Base-by-base conservation (phyloP, 2,329 filamentous ascomycete species). In the Venturia oleaginea region DNA sequence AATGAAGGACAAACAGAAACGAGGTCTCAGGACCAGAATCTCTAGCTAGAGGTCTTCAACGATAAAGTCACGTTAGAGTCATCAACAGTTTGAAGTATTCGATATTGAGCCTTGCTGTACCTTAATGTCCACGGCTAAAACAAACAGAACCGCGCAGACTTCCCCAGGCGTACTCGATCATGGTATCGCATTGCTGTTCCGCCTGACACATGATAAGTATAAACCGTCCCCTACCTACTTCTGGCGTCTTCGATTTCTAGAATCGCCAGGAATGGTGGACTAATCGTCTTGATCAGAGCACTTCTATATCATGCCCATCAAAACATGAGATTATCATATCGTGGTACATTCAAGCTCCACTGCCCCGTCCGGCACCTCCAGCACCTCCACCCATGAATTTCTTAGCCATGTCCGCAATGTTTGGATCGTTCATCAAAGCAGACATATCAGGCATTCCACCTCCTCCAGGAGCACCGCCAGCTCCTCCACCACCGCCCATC, bases 361-460 rank as follows among this genome's bases (percentile, higher is more conserved):
- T n/a, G 17, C 64, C 64, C 22, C 64, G 17, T 46, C 61, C 64
- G 46, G 43, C 64, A 65, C 79, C 81, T 66, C 79, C 80, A 64
- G 40, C 65, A 8, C 55, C 61, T 55, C 82, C 83, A 57, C 85
- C 85, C 85, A 89, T 88, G 74, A 89, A 84, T 73, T 86, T 87
- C 69, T 82, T 80, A 65, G 86, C 86, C 92, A 97, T 92, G 65
- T 97, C 91, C 55, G 91, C 91, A 76, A 99, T 88, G 74, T 79
- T 89, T 59, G 94, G 94, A 74, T 99, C 94, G 68, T 86, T 88
- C 94, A 99, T 96, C 76, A 99, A 79, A 68, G 83, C 83, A 64
- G 84, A 82, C 72, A 97, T 80, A 76, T 97, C 91, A 8, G 94
- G 94, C 89, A 96, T 92, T 61, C 93, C 93, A 62, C 89, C 90